phyloP scores from a whole-genome alignment of 2,329 filamentous ascomycete genomes.

The Sarocladium oryzae region DNA sequence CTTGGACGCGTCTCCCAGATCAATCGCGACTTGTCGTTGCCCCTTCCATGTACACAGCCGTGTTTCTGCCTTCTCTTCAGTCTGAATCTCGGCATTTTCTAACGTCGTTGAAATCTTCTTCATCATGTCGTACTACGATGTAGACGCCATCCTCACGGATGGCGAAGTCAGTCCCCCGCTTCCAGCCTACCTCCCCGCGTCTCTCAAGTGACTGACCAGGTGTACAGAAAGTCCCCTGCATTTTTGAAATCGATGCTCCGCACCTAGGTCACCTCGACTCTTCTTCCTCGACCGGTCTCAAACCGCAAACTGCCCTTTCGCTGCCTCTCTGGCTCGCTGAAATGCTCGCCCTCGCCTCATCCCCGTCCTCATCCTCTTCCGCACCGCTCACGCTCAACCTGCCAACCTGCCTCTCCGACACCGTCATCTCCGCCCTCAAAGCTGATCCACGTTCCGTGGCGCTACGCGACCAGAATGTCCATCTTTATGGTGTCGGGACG shows the following conservation, averaged over 20 bases:
- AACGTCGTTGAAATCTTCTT: neutral
- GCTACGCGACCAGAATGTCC: constrained; percentile 71
- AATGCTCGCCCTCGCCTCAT: constrained; percentile 73
- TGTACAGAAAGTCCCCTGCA: constrained; percentile 86
- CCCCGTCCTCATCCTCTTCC: constrained; percentile 35
- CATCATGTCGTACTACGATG: constrained; percentile 72
- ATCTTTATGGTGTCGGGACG: constrained; percentile 83
- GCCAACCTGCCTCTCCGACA: constrained; percentile 66
- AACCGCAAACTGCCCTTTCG: constrained; percentile 70
- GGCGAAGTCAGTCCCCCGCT: constrained; percentile 53
- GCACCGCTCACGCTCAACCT: constrained; percentile 76
- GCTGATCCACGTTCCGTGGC: constrained; percentile 84
- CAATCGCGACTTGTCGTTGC: constrained; percentile 7
- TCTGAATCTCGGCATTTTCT: too few species aligned
- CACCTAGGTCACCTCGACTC: constrained; percentile 86
- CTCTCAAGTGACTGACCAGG: constrained; percentile 25
- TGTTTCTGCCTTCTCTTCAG: neutral
- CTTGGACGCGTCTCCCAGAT: neutral
- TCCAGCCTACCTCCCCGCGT: neutral
- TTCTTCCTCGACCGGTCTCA: constrained; percentile 64
- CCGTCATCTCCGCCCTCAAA: constrained; percentile 83
- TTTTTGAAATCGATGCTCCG: constrained; percentile 84
- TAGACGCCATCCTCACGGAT: constrained; percentile 79
- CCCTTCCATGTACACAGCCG: too few species aligned
- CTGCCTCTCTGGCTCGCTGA: constrained; percentile 93